Evolutionary conservation across 1,284 basidiomycete genomes (phyloP).

Genomic region (Puccinia coronata): DNA sequence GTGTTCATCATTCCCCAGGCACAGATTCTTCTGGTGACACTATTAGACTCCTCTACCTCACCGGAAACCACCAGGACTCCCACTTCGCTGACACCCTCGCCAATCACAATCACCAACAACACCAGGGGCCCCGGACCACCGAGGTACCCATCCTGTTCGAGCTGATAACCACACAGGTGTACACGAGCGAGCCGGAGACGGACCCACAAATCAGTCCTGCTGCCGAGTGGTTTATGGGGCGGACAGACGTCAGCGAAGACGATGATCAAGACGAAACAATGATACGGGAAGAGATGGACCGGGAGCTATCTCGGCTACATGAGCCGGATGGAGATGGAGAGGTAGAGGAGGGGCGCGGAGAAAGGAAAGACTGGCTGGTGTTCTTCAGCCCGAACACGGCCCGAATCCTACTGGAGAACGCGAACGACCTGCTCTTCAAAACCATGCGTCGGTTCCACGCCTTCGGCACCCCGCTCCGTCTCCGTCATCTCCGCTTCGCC

Average conservation of each 20-base stretch:
- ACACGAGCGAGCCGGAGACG: not conserved
- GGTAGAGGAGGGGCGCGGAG: not conserved
- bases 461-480: not conserved
- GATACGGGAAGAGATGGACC: no score
- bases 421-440: not conserved
- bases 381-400: slow-evolving; percentile 18
- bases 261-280: no score
- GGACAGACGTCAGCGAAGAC: no score
- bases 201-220: not conserved
- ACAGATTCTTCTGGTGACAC: no score
- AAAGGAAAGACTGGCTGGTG: not conserved
- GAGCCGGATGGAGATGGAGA: no score
- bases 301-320: not conserved
- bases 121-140: no score
- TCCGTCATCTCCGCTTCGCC: not conserved
- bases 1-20: no score
- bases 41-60: not conserved
- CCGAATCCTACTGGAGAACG: not conserved
- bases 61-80: not conserved
- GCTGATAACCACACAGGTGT: not conserved
- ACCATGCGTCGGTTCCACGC: not conserved
- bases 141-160: not conserved
- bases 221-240: no score
- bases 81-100: not conserved
- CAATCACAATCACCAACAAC: not conserved